Percentiles rank a stretch among this genome's conserved stretches.
Evolutionary conservation across 2,329 filamentous ascomycete species (phyloP).

Genomic region (Cladophialophora exuberans): DNA sequence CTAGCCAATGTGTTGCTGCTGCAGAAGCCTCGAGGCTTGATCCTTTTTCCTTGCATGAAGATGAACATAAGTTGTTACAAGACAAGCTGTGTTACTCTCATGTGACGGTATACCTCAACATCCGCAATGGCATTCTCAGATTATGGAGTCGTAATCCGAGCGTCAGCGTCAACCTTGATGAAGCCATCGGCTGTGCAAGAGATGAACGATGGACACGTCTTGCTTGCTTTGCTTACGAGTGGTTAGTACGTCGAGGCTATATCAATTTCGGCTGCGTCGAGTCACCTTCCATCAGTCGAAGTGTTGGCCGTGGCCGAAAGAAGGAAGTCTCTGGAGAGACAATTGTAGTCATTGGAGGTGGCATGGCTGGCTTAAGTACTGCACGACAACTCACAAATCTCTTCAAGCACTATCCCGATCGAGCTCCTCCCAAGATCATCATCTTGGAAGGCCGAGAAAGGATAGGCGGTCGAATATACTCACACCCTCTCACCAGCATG

Average conservation of each 20-base stretch:
- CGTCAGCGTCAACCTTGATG: conserved; percentile 76
- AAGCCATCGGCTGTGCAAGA: conserved; percentile 87
- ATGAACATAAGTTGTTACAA: conserved; percentile 80
- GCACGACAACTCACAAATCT: conserved; percentile 89
- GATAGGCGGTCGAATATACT: conserved; percentile 92
- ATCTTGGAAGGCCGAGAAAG: conserved; percentile 85
- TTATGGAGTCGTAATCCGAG: conserved; percentile 88
- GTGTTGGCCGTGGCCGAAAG: conserved; percentile 46
- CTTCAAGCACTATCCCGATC: conserved; percentile 75
- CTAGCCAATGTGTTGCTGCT: conserved; percentile 85
- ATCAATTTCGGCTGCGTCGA: conserved; percentile 96
- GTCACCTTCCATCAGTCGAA: conserved; percentile 55
- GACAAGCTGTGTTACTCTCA: conserved; percentile 83
- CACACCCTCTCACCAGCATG: conserved; percentile 69
- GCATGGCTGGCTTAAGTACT: conserved; percentile 90
- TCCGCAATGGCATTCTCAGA: conserved; percentile 89
- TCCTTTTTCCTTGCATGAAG: conserved; percentile 82
- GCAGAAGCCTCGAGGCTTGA: conserved; percentile 88
- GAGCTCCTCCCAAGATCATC: conserved; percentile 73
- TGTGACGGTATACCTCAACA: conserved; percentile 93
- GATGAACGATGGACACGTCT: conserved; percentile 87
- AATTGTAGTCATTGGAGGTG: conserved; percentile 85
- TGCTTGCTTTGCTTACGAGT: conserved; percentile 86
- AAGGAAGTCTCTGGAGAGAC: conserved; percentile 65
- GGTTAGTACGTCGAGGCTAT: conserved; percentile 87